Conservation (phyloP, 352 stramenopile species). For the Phytophthora pinifolia region DNA sequence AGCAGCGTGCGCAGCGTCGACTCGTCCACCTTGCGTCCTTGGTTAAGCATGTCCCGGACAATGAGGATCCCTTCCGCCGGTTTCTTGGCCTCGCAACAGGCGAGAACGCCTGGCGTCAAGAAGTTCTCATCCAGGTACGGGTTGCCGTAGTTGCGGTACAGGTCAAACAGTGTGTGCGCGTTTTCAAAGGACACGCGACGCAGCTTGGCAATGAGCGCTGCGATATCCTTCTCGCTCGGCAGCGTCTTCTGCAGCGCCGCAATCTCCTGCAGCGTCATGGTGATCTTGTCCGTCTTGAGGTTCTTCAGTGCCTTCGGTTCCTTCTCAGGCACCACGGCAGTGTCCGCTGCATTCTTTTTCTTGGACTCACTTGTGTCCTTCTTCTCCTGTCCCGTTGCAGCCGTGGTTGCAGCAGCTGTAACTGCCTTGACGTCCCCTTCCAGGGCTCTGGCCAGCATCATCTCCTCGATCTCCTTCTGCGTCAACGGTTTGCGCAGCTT, state of each 20-base stretch:
- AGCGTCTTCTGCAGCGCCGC: conserved; percentile 72
- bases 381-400: conserved; percentile 1
- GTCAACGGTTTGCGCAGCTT: conserved; percentile 21
- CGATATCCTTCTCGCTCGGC: conserved; percentile 67
- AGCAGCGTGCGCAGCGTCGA: conserved; percentile 72
- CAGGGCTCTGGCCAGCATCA: conserved; percentile 32
- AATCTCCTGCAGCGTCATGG: conserved; percentile 73
- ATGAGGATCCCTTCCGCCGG: conserved; percentile 72
- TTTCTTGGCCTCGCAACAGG: conserved; percentile 79
- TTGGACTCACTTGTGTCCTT: conserved; percentile 13
- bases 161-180: conserved; percentile 77
- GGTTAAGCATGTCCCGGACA: conserved; percentile 80
- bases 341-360: conserved; percentile 9
- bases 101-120: conserved; percentile 71
- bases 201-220: conserved; percentile 54
- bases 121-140: conserved; percentile 84
- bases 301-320: conserved; percentile 37
- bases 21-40: conserved; percentile 83
- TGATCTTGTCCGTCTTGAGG: conserved; percentile 63
- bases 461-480: conserved; percentile 39
- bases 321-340: conserved; percentile 20
- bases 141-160: conserved; percentile 88
- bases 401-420: conserved; percentile 1
- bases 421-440: conserved; percentile 13
- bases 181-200: conserved; percentile 73